phyloP scores from a whole-genome alignment of 1,284 basidiomycete species.

The Ganoderma boninense region DNA sequence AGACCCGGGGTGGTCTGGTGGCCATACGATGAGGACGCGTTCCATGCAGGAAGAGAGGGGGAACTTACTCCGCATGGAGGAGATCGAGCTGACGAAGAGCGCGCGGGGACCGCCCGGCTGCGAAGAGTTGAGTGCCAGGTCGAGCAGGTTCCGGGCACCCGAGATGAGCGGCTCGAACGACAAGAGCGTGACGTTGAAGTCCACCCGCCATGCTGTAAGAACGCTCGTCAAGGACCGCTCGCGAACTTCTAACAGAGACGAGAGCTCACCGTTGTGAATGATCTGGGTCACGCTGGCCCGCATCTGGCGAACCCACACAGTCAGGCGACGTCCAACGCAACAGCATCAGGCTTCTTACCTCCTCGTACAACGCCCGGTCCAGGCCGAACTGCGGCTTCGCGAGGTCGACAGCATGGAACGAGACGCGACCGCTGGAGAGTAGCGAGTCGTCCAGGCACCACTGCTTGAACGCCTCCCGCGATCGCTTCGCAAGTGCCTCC shows the following conservation, averaged over 20 bases:
- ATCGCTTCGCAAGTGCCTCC: slow-evolving; percentile 33
- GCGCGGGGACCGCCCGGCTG: slow-evolving; percentile 28
- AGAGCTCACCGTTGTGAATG: slow-evolving; percentile 45
- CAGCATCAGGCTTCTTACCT: slow-evolving; percentile 18
- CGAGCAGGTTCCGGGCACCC: slow-evolving; percentile 49
- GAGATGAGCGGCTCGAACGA: slow-evolving; percentile 47
- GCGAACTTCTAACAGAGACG: neutral
- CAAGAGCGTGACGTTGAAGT: slow-evolving; percentile 49
- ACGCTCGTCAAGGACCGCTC: neutral
- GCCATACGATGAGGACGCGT: neutral
- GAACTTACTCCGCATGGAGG: slow-evolving; percentile 26
- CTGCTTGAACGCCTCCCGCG: slow-evolving; percentile 38
- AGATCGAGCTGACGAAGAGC: slow-evolving; percentile 41
- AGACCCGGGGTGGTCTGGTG: slow-evolving; percentile 16
- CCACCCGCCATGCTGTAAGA: slow-evolving; percentile 49
- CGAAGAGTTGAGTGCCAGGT: slow-evolving; percentile 47
- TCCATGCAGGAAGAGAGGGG: no score
- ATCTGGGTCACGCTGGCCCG: slow-evolving; percentile 34
- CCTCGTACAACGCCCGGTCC: slow-evolving; percentile 20
- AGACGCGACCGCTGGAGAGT: slow-evolving; percentile 23
- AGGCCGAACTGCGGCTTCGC: slow-evolving; percentile 30
- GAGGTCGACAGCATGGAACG: slow-evolving; percentile 30
- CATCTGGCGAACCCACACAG: slow-evolving; percentile 23
- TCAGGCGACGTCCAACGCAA: neutral
- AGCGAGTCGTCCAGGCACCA: slow-evolving; percentile 30